Evolutionary conservation across 2,329 filamentous ascomycete species (phyloP).

Genomic region (Penicillium brevicompactum): DNA sequence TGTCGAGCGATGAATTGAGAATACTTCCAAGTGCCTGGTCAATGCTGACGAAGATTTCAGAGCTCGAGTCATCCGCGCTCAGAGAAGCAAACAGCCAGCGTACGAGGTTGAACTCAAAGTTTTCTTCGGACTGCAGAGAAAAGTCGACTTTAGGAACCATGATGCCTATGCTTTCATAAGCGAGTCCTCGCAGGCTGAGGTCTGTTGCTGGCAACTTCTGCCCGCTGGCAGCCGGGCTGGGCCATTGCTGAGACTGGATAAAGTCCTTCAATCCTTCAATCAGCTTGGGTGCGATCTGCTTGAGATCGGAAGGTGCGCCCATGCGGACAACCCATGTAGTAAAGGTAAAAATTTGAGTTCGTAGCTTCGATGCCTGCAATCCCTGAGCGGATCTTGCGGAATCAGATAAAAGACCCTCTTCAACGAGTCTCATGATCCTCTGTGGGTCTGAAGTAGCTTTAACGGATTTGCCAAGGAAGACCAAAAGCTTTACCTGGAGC

Average conservation of each 20-base stretch:
- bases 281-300: constrained; percentile 66
- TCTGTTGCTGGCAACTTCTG: constrained; percentile 62
- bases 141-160: constrained; percentile 59
- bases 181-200: constrained; percentile 71
- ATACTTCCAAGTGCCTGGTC: constrained; percentile 85
- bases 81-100: constrained; percentile 84
- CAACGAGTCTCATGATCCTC: constrained; percentile 69
- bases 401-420: constrained; percentile 61
- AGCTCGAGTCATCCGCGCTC: constrained; percentile 73
- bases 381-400: constrained; percentile 53
- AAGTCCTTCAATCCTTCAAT: constrained; percentile 72
- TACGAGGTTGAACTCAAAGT: constrained; percentile 56
- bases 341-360: constrained; percentile 81
- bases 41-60: constrained; percentile 78
- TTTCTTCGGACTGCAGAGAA: constrained; percentile 34
- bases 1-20: constrained; percentile 59
- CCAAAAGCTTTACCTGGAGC: constrained; percentile 76
- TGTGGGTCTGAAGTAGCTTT: constrained; percentile 69
- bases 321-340: constrained; percentile 83
- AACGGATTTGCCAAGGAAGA: constrained; percentile 74
- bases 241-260: constrained; percentile 82
- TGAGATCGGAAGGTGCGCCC: constrained; percentile 63
- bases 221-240: constrained; percentile 56
- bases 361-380: constrained; percentile 76
- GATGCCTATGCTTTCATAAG: constrained; percentile 88